A percentile compares a stretch with the other conserved stretches of the same genome.
Conservation (phyloP, 148 eudicot genomes). For the Diospyros kaki region DNA sequence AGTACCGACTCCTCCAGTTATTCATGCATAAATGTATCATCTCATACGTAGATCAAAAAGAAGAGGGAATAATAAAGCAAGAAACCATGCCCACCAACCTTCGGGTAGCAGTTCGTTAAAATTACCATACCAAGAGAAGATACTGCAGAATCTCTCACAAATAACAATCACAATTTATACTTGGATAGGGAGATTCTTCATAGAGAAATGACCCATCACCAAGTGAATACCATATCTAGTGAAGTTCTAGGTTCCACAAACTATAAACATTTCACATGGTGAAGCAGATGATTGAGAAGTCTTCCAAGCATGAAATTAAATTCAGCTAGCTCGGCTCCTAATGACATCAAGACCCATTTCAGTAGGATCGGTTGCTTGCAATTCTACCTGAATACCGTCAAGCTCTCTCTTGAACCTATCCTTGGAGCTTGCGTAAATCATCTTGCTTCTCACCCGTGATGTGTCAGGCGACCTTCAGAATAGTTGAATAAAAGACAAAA, state of each 20-base stretch:
- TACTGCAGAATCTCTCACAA: neutral
- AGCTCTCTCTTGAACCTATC: slow-evolving; percentile 35
- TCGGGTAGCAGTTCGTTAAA: neutral
- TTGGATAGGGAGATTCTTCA: neutral
- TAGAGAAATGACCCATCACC: neutral
- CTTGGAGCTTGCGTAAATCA: slow-evolving; percentile 38
- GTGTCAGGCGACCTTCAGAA: slow-evolving; percentile 29
- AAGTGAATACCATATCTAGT: slow-evolving; percentile 8
- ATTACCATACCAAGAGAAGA: neutral
- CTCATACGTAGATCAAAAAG: too few species aligned
- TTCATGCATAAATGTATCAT: too few species aligned
- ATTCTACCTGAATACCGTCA: slow-evolving; percentile 32
- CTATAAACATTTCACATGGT: slow-evolving; percentile 14
- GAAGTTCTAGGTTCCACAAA: slow-evolving; percentile 14
- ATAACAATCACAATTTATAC: neutral
- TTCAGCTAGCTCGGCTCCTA: slow-evolving; percentile 22
- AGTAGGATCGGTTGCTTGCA: slow-evolving; percentile 33
- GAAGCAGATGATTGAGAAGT: slow-evolving; percentile 7
- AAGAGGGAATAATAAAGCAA: neutral
- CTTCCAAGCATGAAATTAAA: slow-evolving; percentile 4
- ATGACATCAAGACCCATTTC: slow-evolving; percentile 30
- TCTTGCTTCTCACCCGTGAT: slow-evolving; percentile 32
- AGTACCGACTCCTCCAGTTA: too few species aligned
- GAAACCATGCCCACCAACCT: neutral
- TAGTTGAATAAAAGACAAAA: neutral